These are phyloP conservation scores for Trypanosoma melophagium DNA, from an alignment of 208 protist species.

Conservation along the genomic window DNA sequence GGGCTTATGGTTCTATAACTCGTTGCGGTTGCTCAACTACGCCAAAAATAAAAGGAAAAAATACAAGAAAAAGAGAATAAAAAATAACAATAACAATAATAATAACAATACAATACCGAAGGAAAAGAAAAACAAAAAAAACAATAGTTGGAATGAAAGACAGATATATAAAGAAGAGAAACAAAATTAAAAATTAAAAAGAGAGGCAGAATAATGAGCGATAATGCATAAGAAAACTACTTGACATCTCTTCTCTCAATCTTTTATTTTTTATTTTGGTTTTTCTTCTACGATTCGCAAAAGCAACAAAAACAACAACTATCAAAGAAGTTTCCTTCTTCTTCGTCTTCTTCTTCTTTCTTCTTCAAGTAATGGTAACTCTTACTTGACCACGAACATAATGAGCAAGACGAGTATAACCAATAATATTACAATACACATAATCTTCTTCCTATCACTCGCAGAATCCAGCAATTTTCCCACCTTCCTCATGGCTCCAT, in stretches of 20 bases:
- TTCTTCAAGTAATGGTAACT: too few relatives aligned
- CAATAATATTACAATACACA: constrained; percentile 75
- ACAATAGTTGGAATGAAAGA: too few relatives aligned
- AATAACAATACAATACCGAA: not conserved
- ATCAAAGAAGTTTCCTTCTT: not conserved
- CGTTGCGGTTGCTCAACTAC: not conserved
- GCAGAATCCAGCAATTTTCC: constrained; percentile 71
- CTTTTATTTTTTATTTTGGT: not conserved
- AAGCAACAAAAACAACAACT: not conserved
- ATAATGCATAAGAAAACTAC: too few relatives aligned
- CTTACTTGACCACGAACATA: constrained; percentile 56
- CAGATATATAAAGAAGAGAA: too few relatives aligned
- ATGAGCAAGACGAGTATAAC: constrained; percentile 70
- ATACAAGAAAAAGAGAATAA: not conserved
- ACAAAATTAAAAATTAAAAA: too few relatives aligned
- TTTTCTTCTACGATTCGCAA: constrained; percentile 4
- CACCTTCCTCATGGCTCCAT: constrained; percentile 74
- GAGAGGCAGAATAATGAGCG: too few relatives aligned
- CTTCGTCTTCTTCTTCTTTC: too few relatives aligned
- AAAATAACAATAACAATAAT: not conserved
- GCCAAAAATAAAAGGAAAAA: constrained; percentile 4
- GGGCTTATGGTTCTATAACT: not conserved
- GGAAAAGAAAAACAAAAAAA: not conserved
- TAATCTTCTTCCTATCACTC: constrained; percentile 77
- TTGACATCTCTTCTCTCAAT: not conserved